These are phyloP conservation scores for Leccinum boreale DNA, from an alignment of 768 basidiomycete species.

Conservation along the genomic window DNA sequence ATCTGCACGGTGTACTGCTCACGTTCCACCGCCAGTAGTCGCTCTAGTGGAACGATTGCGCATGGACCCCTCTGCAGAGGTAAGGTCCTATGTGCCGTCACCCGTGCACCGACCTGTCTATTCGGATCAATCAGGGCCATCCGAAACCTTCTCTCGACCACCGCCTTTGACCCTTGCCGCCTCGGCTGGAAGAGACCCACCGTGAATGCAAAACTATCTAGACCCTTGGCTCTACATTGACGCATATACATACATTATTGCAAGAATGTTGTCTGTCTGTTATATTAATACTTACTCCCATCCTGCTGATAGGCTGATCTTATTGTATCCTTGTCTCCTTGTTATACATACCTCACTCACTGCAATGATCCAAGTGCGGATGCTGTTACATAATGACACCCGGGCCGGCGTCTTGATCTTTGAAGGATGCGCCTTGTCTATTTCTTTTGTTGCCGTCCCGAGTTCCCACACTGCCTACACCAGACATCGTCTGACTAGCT, in stretches of 20 bases:
- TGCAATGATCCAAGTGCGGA: neutral
- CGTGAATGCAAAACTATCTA: conserved; percentile 8
- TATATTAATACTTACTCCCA: conserved; percentile 16
- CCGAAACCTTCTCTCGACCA: conserved; percentile 39
- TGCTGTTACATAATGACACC: neutral
- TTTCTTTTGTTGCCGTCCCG: neutral
- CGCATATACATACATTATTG: conserved; percentile 26
- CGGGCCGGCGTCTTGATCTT: neutral
- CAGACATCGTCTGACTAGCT: conserved; percentile 4
- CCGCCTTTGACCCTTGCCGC: conserved; percentile 21
- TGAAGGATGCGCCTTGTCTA: neutral
- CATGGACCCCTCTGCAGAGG: conserved; percentile 57
- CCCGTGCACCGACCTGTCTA: conserved; percentile 18
- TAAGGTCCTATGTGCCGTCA: conserved; percentile 53
- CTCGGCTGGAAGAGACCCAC: conserved; percentile 6
- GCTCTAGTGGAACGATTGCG: conserved; percentile 47
- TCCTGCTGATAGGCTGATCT: conserved; percentile 15
- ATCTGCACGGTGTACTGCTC: conserved; percentile 5
- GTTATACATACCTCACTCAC: conserved; percentile 10
- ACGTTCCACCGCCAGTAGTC: conserved; percentile 34
- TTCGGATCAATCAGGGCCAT: conserved; percentile 18
- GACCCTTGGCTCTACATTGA: neutral
- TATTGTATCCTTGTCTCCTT: conserved; percentile 17
- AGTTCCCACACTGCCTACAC: conserved; percentile 19
- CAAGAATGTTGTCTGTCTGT: conserved; percentile 11